Conservation (phyloP, 768 basidiomycete genomes). For the Lentinula lateritia region DNA sequence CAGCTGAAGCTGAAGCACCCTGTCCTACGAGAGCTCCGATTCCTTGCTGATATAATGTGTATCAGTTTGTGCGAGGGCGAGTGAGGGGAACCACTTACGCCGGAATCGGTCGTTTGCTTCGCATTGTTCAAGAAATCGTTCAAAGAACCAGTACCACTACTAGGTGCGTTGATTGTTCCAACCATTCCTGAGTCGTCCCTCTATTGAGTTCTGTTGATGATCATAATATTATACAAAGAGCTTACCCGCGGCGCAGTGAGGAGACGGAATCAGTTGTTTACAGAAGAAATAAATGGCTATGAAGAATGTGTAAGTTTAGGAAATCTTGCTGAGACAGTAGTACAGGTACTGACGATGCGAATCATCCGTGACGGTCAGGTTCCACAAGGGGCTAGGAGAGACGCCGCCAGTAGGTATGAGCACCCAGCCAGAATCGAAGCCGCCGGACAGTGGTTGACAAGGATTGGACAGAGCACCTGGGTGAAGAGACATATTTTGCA, state of each 20-base stretch:
- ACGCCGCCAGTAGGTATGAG: conserved; percentile 25
- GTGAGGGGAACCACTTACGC: conserved; percentile 21
- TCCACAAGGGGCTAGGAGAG: conserved; percentile 32
- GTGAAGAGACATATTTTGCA: not conserved
- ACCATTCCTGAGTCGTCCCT: conserved; percentile 33
- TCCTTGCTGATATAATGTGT: conserved; percentile 27
- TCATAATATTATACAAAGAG: not conserved
- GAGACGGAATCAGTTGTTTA: conserved; percentile 33
- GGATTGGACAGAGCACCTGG: conserved; percentile 21
- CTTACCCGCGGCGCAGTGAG: conserved; percentile 31
- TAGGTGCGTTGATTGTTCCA: conserved; percentile 48
- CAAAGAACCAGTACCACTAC: conserved; percentile 36
- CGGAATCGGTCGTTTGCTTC: conserved; percentile 17
- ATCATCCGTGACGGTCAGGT: conserved; percentile 46
- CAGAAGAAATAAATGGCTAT: conserved; percentile 57
- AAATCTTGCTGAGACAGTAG: not conserved
- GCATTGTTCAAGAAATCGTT: conserved; percentile 29
- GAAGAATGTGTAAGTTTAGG: conserved; percentile 13
- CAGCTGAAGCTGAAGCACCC: conserved; percentile 43
- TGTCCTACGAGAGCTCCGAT: conserved; percentile 35
- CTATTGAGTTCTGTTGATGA: not conserved
- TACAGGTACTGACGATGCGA: conserved; percentile 31
- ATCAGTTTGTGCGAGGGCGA: not conserved
- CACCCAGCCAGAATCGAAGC: conserved; percentile 54
- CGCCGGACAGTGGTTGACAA: conserved; percentile 37